phyloP scores from a whole-genome alignment of 2,329 filamentous ascomycete genomes.

The Trichoderma pleuroti region DNA sequence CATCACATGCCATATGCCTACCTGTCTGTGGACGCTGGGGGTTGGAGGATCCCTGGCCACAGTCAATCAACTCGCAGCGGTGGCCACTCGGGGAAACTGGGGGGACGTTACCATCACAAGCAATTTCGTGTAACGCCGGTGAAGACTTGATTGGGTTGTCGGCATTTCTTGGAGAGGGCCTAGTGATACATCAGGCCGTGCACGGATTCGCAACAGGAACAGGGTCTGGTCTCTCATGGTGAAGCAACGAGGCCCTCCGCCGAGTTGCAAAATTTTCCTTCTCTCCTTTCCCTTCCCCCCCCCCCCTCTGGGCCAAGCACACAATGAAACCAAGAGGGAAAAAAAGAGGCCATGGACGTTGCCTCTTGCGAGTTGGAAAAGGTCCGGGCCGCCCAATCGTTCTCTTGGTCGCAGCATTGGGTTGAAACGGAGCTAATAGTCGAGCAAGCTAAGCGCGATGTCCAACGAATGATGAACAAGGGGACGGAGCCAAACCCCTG shows the following conservation, averaged over 20 bases:
- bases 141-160: slow-evolving; percentile 3
- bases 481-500: slow-evolving; percentile 11
- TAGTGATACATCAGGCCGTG: neutral
- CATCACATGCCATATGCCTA: neutral
- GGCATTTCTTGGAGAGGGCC: neutral
- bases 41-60: neutral
- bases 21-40: neutral
- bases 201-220: neutral
- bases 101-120: slow-evolving; percentile 11
- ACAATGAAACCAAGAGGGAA: neutral
- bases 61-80: slow-evolving; percentile 10
- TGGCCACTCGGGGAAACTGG: slow-evolving; percentile 14
- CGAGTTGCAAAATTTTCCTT: neutral
- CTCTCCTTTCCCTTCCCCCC: neutral
- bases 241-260: neutral
- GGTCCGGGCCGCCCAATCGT: slow-evolving; percentile 7
- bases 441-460: slow-evolving; percentile 3
- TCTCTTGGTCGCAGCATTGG: neutral
- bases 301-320: neutral
- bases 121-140: slow-evolving; percentile 15
- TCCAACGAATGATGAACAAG: slow-evolving; percentile 9
- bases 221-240: neutral
- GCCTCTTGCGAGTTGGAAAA: neutral
- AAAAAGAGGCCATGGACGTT: neutral
- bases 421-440: slow-evolving; percentile 17